Evolutionary conservation across 2,329 filamentous ascomycete genomes (phyloP).

Genomic region (Colletotrichum somersetense): DNA sequence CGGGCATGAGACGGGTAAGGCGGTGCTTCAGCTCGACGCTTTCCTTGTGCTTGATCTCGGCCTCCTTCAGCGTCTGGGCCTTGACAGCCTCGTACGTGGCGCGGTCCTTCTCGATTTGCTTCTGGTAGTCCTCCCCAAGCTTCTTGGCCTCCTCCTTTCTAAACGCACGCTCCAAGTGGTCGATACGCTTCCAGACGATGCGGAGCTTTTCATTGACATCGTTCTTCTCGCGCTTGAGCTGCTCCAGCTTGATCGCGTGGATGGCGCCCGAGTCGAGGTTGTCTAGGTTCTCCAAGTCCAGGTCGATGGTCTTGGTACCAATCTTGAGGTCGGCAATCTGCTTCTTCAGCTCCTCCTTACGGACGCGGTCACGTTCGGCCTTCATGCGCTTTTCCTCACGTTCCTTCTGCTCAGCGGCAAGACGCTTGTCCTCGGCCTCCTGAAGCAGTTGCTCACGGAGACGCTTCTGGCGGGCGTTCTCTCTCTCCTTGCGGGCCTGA

Average conservation of each 20-base stretch:
- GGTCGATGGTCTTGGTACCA: slow-evolving; percentile 79
- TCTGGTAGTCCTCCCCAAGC: slow-evolving; percentile 85
- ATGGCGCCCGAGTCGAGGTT: slow-evolving; percentile 91
- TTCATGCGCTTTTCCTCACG: slow-evolving; percentile 88
- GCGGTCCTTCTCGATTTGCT: slow-evolving; percentile 82
- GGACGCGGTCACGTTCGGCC: slow-evolving; percentile 89
- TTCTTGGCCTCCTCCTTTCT: slow-evolving; percentile 96
- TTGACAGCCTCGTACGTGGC: slow-evolving; percentile 85
- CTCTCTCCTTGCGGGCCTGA: slow-evolving; percentile 88
- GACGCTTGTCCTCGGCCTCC: slow-evolving; percentile 88
- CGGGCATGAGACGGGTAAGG: slow-evolving; percentile 84
- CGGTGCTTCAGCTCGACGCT: slow-evolving; percentile 95
- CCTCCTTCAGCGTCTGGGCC: slow-evolving; percentile 80
- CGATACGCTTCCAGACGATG: slow-evolving; percentile 93
- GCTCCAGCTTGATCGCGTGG: slow-evolving; percentile 93
- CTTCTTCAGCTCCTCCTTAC: slow-evolving; percentile 93
- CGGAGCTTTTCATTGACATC: slow-evolving; percentile 92
- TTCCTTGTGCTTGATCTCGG: slow-evolving; percentile 90
- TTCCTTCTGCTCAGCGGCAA: slow-evolving; percentile 92
- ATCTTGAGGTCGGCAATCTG: slow-evolving; percentile 93
- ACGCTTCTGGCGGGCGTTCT: slow-evolving; percentile 89
- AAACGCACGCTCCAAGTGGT: slow-evolving; percentile 97
- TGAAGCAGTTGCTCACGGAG: slow-evolving; percentile 88
- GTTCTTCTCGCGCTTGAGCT: slow-evolving; percentile 98
- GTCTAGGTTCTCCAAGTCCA: slow-evolving; percentile 85